phyloP scores from a whole-genome alignment of 2,329 filamentous ascomycete genomes.

The Pestalotiopsis sp. region DNA sequence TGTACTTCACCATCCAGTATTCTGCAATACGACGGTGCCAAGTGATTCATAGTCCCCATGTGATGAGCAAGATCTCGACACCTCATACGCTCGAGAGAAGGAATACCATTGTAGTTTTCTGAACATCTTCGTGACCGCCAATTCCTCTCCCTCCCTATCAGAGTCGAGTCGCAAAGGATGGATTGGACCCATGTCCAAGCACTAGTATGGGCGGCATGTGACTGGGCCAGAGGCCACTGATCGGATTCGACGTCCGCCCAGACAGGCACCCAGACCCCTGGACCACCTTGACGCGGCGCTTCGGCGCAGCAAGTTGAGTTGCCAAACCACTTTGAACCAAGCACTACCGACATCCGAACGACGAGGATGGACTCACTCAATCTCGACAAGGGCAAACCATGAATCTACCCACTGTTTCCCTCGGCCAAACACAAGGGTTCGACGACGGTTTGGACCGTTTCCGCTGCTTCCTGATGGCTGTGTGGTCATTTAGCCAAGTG shows the following conservation, averaged over 20 bases:
- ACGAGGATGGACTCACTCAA: background rate
- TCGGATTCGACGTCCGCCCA: background rate
- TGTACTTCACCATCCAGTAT: background rate
- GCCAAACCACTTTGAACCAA: background rate
- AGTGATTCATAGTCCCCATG: background rate
- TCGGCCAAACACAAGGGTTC: background rate
- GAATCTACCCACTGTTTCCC: background rate
- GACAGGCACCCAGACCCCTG: background rate
- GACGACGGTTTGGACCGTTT: too few species aligned
- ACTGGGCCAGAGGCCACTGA: background rate
- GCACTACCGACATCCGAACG: background rate
- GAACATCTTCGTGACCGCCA: background rate
- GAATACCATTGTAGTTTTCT: background rate
- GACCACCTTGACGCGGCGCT: background rate
- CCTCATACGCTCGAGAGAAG: background rate
- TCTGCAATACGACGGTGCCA: background rate
- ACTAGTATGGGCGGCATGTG: constrained; percentile 1
- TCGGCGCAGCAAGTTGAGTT: background rate
- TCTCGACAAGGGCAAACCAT: background rate
- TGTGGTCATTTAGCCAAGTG: background rate
- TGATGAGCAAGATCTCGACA: background rate
- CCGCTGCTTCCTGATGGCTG: background rate
- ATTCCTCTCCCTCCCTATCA: background rate
- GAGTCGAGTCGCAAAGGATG: background rate
- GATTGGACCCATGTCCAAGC: background rate